A percentile compares a stretch with the other conserved stretches of the same genome.
Evolutionary conservation across 2,329 filamentous ascomycete genomes (phyloP).

Genomic region (Phaeomoniella chlamydospora): DNA sequence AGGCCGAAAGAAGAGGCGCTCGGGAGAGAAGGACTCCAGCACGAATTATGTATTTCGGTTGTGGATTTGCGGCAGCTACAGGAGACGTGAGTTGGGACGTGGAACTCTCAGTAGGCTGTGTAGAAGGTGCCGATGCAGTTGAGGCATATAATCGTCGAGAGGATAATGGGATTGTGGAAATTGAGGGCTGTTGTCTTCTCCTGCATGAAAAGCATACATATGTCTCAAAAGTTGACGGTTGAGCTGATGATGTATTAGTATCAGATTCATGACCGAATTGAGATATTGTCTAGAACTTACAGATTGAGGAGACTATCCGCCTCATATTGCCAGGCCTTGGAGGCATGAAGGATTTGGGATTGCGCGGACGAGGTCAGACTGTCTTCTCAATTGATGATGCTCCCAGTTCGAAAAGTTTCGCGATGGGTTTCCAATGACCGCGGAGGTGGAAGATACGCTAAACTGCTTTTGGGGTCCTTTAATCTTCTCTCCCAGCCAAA

Average conservation of each 20-base stretch:
- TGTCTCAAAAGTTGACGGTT: not conserved
- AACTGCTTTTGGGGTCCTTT: slow-evolving; percentile 3
- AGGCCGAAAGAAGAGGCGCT: slow-evolving; percentile 71
- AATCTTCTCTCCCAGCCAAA: not conserved
- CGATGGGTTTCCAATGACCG: not conserved
- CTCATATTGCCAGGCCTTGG: not conserved
- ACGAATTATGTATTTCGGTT: slow-evolving; percentile 30
- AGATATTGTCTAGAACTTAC: not conserved
- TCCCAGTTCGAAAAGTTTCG: not conserved
- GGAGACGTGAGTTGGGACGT: slow-evolving; percentile 16
- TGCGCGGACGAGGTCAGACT: too few relatives aligned
- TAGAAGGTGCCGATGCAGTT: slow-evolving; percentile 20
- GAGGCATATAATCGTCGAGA: slow-evolving; percentile 18
- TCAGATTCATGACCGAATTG: too few relatives aligned
- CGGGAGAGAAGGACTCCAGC: slow-evolving; percentile 75
- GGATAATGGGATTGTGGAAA: slow-evolving; percentile 7
- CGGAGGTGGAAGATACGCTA: too few relatives aligned
- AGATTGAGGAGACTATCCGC: not conserved
- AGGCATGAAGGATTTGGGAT: too few relatives aligned
- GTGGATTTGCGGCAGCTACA: slow-evolving; percentile 15
- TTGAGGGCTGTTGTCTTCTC: slow-evolving; percentile 11
- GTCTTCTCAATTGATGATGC: too few relatives aligned
- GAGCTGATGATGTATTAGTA: slow-evolving; percentile 11
- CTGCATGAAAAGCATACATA: not conserved
- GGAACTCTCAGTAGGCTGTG: slow-evolving; percentile 21